Conservation (phyloP, 495 filamentous ascomycete genomes). For the Penicillium coffeae region DNA sequence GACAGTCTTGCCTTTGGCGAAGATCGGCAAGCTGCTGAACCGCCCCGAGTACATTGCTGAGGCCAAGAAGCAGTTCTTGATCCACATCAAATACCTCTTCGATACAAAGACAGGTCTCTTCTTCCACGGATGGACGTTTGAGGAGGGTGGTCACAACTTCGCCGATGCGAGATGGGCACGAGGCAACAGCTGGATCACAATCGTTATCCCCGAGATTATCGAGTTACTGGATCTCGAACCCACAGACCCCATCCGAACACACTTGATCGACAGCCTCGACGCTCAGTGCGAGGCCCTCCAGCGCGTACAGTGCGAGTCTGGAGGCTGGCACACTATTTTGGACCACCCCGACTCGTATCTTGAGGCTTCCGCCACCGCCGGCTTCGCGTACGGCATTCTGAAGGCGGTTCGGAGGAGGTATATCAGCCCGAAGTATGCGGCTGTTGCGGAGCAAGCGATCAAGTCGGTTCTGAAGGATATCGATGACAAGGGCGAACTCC, state of each 20-base stretch:
- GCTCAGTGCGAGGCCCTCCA: constrained; percentile 60
- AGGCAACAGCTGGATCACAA: constrained; percentile 67
- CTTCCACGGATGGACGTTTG: constrained; percentile 73
- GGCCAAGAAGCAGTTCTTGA: constrained; percentile 67
- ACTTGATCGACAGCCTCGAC: constrained; percentile 57
- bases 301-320: constrained; percentile 50
- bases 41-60: constrained; percentile 66
- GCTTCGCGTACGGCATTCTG: constrained; percentile 70
- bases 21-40: constrained; percentile 63
- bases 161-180: constrained; percentile 66
- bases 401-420: constrained; percentile 67
- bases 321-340: constrained; percentile 66
- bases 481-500: constrained; percentile 58
- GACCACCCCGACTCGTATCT: constrained; percentile 60
- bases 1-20: constrained; percentile 71
- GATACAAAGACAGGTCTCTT: constrained; percentile 64
- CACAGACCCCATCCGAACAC: constrained; percentile 55
- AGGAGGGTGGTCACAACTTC: constrained; percentile 64
- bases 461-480: constrained; percentile 57
- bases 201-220: constrained; percentile 69
- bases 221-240: constrained; percentile 57
- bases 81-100: constrained; percentile 69
- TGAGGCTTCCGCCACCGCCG: constrained; percentile 69
- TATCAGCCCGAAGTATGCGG: constrained; percentile 45
- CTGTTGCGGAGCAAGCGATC: constrained; percentile 57